Evolutionary conservation across 805 yeast genomes (phyloP), one percentile per base, ranked within the genome.

Genomic region (Metschnikowia kunwiensis): DNA sequence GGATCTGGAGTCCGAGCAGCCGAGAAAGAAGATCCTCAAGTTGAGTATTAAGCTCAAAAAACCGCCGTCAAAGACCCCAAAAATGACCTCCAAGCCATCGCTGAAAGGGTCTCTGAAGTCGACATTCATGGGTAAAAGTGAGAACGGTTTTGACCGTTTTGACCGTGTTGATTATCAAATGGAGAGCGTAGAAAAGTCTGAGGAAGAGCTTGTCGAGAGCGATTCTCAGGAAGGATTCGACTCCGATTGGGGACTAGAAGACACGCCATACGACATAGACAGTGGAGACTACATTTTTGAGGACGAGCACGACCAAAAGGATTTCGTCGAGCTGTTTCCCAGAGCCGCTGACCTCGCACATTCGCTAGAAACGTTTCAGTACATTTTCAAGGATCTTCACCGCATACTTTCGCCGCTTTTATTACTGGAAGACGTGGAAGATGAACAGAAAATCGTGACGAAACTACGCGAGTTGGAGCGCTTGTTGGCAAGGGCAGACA

Each of bases 231-330:
- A 42, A 24, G 29, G 50, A 21, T 37, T 43, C 30, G 52, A 45
- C 44, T 53, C 65, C 6, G 74, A 68, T 51, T 68, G 74, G 74
- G 74, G 74, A 5, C 39, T 67, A 11, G 71, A 64, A 10, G 68
- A 61, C n/a, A 38, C 51, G 10, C 50, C 40, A 4, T 61, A 50
- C 36, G 42, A 48, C 33, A 34, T 22, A 27, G 46, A 61, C 27
- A 64, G 62, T 35, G 54, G 61, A n/a, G 58, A 67, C 46, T 65
- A 55, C 43, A 61, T 68, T 3, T 68, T 56, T 41, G 67, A 63
- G 8, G 47, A 55, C 23, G 54, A 51, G 28, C 35, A 47, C 17
- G 60, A 62, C 17, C 70, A 68, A 42, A 38, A 29, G 4, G 29
- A 49, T 23, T 59, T 63, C 25, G 44, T 40, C 12, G 34, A 41